A percentile compares a stretch with the other conserved stretches of the same genome.
Conservation (phyloP, 2,329 filamentous ascomycete genomes). For the Paecilomyces niveus region DNA sequence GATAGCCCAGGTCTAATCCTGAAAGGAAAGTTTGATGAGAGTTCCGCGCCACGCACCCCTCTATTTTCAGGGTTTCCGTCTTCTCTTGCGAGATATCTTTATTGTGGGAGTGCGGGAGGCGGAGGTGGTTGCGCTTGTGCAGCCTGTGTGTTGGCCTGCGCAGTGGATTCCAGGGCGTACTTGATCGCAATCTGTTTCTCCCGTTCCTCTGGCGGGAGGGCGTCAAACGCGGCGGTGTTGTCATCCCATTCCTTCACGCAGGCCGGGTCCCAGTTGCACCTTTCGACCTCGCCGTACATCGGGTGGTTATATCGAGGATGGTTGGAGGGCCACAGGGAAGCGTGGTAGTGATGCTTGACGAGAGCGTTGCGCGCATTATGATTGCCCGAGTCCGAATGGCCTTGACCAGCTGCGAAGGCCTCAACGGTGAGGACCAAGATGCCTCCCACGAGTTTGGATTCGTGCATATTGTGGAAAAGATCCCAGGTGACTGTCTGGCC, state of each 20-base stretch:
- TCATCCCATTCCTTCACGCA: slow-evolving; percentile 62
- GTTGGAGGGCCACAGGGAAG: slow-evolving; percentile 61
- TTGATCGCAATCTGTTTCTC: slow-evolving; percentile 41
- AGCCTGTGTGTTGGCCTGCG: background rate
- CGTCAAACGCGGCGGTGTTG: slow-evolving; percentile 55
- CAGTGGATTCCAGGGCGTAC: slow-evolving; percentile 10
- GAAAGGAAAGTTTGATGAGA: background rate
- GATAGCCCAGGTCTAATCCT: background rate
- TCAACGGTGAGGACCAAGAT: slow-evolving; percentile 64
- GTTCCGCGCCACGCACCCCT: background rate
- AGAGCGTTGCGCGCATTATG: slow-evolving; percentile 60
- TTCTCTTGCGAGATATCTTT: no score
- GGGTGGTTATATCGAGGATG: slow-evolving; percentile 63
- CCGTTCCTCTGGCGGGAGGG: slow-evolving; percentile 53
- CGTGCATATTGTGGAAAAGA: slow-evolving; percentile 57
- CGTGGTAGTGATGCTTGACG: slow-evolving; percentile 69
- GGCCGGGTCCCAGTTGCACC: slow-evolving; percentile 61
- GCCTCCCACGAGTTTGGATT: slow-evolving; percentile 58
- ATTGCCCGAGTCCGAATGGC: slow-evolving; percentile 65
- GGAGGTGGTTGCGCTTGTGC: background rate
- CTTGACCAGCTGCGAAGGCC: slow-evolving; percentile 65
- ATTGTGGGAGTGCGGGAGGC: no score
- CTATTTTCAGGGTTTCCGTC: no score
- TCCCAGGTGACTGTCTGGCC: slow-evolving; percentile 53
- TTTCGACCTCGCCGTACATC: slow-evolving; percentile 62